phyloP scores from a whole-genome alignment of 1,284 basidiomycete genomes.

The Tremellales sp. region DNA sequence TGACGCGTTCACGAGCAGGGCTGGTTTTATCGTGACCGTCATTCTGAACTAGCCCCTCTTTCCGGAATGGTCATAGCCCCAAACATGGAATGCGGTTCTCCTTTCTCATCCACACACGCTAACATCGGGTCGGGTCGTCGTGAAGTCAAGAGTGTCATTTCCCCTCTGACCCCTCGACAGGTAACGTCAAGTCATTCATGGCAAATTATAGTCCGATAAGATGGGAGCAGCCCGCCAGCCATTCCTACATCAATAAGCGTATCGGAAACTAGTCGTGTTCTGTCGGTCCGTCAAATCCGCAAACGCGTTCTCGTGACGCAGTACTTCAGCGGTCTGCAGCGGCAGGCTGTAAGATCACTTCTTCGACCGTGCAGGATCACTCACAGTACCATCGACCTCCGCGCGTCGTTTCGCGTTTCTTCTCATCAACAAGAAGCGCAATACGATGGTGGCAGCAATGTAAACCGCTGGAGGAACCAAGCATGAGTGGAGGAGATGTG shows the following conservation, averaged over 20 bases:
- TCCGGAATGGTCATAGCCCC: too few species aligned
- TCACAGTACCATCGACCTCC: conserved; percentile 4
- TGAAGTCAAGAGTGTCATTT: too few species aligned
- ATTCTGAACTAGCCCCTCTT: too few species aligned
- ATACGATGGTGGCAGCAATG: conserved; percentile 14
- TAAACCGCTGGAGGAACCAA: conserved; percentile 13
- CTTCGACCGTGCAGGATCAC: background rate
- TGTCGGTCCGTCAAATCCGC: conserved; percentile 21
- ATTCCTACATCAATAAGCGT: conserved; percentile 21
- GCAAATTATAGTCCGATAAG: too few species aligned
- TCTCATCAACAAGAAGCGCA: conserved; percentile 23
- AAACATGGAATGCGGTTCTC: too few species aligned
- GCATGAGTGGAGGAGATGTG: background rate
- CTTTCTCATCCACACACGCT: too few species aligned
- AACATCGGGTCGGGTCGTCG: too few species aligned
- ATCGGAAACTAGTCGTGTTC: conserved; percentile 24
- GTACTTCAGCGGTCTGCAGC: conserved; percentile 6
- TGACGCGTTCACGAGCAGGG: too few species aligned
- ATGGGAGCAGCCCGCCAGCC: too few species aligned
- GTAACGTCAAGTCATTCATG: too few species aligned
- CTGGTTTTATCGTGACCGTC: too few species aligned
- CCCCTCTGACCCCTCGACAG: too few species aligned
- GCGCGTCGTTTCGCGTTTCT: conserved; percentile 13
- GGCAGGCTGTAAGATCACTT: background rate
- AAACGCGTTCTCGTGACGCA: conserved; percentile 20